A percentile compares a stretch with the other conserved stretches of the same genome.
phyloP scores from a whole-genome alignment of 2,329 filamentous ascomycete genomes.

The Graphium sp. region DNA sequence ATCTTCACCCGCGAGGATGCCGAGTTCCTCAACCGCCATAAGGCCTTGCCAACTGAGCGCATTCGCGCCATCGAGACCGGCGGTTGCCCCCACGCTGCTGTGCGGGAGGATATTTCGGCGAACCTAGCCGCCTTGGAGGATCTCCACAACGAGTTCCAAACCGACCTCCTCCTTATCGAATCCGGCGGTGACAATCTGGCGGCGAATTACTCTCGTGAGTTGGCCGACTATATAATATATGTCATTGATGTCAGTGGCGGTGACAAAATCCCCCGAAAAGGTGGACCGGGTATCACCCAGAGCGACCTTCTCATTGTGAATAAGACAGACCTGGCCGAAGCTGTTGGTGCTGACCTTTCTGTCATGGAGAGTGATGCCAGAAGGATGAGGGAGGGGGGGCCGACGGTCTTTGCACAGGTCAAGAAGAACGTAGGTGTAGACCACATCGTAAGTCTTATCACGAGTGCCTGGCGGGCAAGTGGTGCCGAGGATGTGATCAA shows the following conservation, averaged over 20 bases:
- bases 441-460: slow-evolving; percentile 72
- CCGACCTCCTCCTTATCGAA: slow-evolving; percentile 85
- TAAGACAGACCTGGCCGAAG: slow-evolving; percentile 87
- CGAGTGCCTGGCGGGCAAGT: slow-evolving; percentile 85
- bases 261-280: slow-evolving; percentile 92
- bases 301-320: slow-evolving; percentile 89
- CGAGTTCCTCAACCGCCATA: slow-evolving; percentile 83
- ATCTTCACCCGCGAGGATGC: slow-evolving; percentile 98
- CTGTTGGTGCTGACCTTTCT: slow-evolving; percentile 72
- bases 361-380: slow-evolving; percentile 93
- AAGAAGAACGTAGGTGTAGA: slow-evolving; percentile 77
- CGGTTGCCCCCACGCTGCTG: slow-evolving; percentile 90
- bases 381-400: slow-evolving; percentile 90
- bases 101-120: slow-evolving; percentile 87
- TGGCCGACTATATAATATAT: slow-evolving; percentile 96
- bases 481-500: slow-evolving; percentile 51
- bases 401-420: slow-evolving; percentile 93
- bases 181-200: slow-evolving; percentile 92
- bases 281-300: slow-evolving; percentile 92
- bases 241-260: slow-evolving; percentile 95
- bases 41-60: slow-evolving; percentile 63
- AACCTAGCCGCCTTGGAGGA: slow-evolving; percentile 89
- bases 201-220: slow-evolving; percentile 86
- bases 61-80: slow-evolving; percentile 96
- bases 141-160: slow-evolving; percentile 60